phyloP scores from a whole-genome alignment of 2,329 filamentous ascomycete genomes.

The Juglanconis juglandina region DNA sequence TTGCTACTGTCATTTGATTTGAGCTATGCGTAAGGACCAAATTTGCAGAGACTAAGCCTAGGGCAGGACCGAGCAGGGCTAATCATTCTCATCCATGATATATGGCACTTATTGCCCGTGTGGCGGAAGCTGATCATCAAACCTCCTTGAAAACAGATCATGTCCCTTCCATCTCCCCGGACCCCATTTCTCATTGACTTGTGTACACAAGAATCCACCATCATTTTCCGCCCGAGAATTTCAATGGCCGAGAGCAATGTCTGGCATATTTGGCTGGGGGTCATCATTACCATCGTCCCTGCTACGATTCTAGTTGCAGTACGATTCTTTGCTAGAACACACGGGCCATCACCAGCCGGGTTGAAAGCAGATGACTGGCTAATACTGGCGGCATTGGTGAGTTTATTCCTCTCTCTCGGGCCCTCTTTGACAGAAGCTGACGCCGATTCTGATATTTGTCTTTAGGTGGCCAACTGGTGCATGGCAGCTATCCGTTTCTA shows the following conservation, averaged over 20 bases:
- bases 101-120: too few species aligned
- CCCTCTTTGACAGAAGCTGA: too few species aligned
- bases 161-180: background rate
- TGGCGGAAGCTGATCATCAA: background rate
- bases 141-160: background rate
- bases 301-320: background rate
- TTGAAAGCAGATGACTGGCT: conserved; percentile 4
- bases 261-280: conserved; percentile 5
- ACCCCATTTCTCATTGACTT: background rate
- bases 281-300: background rate
- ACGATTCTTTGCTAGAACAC: background rate
- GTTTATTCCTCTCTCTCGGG: background rate
- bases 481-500: conserved; percentile 7
- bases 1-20: too few species aligned
- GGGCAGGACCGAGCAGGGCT: too few species aligned
- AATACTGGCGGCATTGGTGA: conserved; percentile 1
- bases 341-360: background rate
- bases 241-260: background rate
- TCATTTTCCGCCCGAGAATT: background rate
- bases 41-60: too few species aligned
- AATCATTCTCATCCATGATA: too few species aligned
- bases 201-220: background rate
- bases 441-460: background rate
- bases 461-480: background rate
- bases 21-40: too few species aligned